Evolutionary conservation across 2,329 filamentous ascomycete genomes (phyloP).

Genomic region (Dothideomycetes sp.): DNA sequence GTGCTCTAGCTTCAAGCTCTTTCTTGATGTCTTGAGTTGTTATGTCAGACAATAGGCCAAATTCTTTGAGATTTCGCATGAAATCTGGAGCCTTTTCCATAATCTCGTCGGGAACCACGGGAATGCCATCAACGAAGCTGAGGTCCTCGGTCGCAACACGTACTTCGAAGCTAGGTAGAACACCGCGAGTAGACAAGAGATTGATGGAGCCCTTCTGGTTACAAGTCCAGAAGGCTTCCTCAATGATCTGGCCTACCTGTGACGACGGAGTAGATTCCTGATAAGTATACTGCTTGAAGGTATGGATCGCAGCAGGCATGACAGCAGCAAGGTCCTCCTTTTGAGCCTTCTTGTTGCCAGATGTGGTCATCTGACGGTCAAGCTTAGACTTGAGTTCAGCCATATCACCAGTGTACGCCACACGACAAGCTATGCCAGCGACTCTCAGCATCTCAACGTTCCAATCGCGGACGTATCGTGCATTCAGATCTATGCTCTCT

Average conservation of each 20-base stretch:
- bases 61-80: conserved; percentile 69
- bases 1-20: conserved; percentile 72
- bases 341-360: conserved; percentile 39
- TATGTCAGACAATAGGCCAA: conserved; percentile 78
- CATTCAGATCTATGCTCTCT: conserved; percentile 94
- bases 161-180: conserved; percentile 74
- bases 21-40: conserved; percentile 77
- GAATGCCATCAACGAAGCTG: conserved; percentile 80
- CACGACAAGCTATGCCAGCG: conserved; percentile 78
- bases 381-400: conserved; percentile 51
- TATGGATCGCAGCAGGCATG: conserved; percentile 71
- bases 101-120: conserved; percentile 71
- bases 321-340: conserved; percentile 57
- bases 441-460: conserved; percentile 88
- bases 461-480: conserved; percentile 89
- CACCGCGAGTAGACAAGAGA: conserved; percentile 76
- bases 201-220: conserved; percentile 76
- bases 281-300: conserved; percentile 80
- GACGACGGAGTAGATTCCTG: conserved; percentile 81
- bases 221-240: conserved; percentile 93
- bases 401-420: conserved; percentile 88
- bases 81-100: conserved; percentile 60
- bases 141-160: conserved; percentile 63
- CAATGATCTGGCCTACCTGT: conserved; percentile 75
- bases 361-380: conserved; percentile 30